phyloP scores from a whole-genome alignment of 441 rosid species.

The Adansonia madagascariensis region DNA sequence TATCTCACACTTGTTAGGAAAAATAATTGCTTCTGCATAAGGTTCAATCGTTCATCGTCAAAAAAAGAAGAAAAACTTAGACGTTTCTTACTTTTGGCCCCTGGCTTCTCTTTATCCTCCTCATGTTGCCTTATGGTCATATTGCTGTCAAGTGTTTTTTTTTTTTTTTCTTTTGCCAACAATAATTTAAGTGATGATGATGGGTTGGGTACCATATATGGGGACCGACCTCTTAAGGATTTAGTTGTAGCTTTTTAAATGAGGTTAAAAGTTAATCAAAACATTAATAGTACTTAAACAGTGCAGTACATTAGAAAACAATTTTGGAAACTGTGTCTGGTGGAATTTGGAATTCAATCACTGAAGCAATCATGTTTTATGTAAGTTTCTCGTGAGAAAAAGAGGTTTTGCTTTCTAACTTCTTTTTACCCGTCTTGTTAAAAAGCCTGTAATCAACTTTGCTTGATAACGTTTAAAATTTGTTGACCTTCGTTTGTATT shows the following conservation, averaged over 20 bases:
- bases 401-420: conserved; percentile 33
- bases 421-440: conserved; percentile 27
- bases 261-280: background rate
- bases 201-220: conserved; percentile 30
- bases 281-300: background rate
- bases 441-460: conserved; percentile 19
- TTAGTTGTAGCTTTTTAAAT: conserved; percentile 9
- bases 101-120: background rate
- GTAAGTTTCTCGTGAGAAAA: conserved; percentile 21
- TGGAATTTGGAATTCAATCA: conserved; percentile 30
- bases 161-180: conserved; percentile 1
- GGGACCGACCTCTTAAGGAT: conserved; percentile 21
- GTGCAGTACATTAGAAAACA: background rate
- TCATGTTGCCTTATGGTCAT: conserved; percentile 8
- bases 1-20: background rate
- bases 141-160: conserved; percentile 7
- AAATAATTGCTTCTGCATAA: background rate
- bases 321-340: conserved; percentile 26
- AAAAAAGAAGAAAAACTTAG: background rate
- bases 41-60: background rate
- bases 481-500: too few species aligned
- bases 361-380: conserved; percentile 40
- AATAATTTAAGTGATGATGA: conserved; percentile 31
- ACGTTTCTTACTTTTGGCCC: background rate
- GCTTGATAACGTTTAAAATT: too few species aligned